Evolutionary conservation across 1,284 basidiomycete genomes (phyloP), one percentile per base, ranked within the genome.

Genomic region (Apiotrichum domesticum): DNA sequence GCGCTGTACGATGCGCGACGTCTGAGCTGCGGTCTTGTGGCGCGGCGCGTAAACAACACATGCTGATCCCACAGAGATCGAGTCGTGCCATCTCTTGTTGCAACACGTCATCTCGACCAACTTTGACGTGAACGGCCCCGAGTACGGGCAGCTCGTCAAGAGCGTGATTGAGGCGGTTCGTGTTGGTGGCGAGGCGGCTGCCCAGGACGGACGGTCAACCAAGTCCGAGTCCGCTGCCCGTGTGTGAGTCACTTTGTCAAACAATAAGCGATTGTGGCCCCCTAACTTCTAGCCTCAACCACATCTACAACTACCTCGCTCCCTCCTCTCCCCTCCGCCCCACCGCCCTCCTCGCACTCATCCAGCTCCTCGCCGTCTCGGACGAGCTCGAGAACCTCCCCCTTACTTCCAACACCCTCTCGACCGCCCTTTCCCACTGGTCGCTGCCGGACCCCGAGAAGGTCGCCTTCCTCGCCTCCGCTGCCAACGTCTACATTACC

Each of bases 241-340:
- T 52, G 69, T 77, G 75, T 77, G 57, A 69, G 73, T 66, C 37
- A 39, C 37, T 9, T 9, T 39, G 37, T 8, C 6, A 2, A 9
- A 39, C 37, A 39, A 39, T 13, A 13, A 39, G 13, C 37, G 37
- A n/a, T 3, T 45, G 46, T 13, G 2, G 21, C 6, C 14, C 14
- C 14, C 21, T 11, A 35, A 48, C 35, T 14, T 42, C 9, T 64
- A 93, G 91, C 70, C 78, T 95, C 35, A 87, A 88, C 52, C 93
- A 92, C 75, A 78, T 92, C 39, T 94, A 93, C 83, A 94, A 95
- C 73, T 82, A 85, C 15, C 79, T 87, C 29, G 87, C 90, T 32
- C 80, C 84, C 54, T 79, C 78, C 44, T 91, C 90, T 6, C 69
- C 84, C 10, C 78, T 88, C 54, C 84, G 90, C 34, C 76, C 85